Base-by-base conservation (phyloP, 495 filamentous ascomycete genomes). In the Staphylotrichum longicolle region DNA sequence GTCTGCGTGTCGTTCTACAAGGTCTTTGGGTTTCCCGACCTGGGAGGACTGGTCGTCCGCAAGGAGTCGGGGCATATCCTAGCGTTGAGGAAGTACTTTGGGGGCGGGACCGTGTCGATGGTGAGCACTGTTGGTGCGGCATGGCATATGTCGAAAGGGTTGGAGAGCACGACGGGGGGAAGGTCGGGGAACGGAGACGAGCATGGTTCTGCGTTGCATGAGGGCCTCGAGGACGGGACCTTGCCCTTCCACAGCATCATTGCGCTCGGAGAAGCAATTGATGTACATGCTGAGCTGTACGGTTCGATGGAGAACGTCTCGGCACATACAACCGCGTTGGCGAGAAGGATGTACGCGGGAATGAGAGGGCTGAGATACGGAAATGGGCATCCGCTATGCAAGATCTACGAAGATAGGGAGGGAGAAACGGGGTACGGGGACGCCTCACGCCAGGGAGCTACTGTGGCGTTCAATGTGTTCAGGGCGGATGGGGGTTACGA, bases 21-120 rank as follows among this genome's bases (percentile, higher is more conserved):
- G 72, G 88, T 92, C 55, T 92, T 92, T 68, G 89, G 89, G 12
- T 89, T 90, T 59, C 89, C 89, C 0, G 86, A 92, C 58, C 78
- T 93, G 14, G 90, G 89, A 2, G 89, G 82, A 5, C 71, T 93
- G 30, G 80, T 91, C 42, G 80, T 92, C 11, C 82, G 87, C 33
- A 85, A 80, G 64, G 75, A 78, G 20, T 84, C 86, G 27, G 85
- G 82, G 2, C 78, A 84, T 48, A 80, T 89, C 42, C 78, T 93
- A 9, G 73, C 78, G 52, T 76, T 83, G 53, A 79, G 88, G 35
- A 83, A 78, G 54, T 91, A 88, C 68, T 93, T 93, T 68, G 89
- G 89, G 37, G 89, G 89, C 9, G 89, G 90, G 7, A 91, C 89
- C 2, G 87, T 92, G 27, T 85, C 86, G 50, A 83, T 89, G 79